Evolutionary conservation across 2,329 filamentous ascomycete species (phyloP), one percentile per base, ranked within the genome.

Genomic region (Ophiocordyceps sinensis): DNA sequence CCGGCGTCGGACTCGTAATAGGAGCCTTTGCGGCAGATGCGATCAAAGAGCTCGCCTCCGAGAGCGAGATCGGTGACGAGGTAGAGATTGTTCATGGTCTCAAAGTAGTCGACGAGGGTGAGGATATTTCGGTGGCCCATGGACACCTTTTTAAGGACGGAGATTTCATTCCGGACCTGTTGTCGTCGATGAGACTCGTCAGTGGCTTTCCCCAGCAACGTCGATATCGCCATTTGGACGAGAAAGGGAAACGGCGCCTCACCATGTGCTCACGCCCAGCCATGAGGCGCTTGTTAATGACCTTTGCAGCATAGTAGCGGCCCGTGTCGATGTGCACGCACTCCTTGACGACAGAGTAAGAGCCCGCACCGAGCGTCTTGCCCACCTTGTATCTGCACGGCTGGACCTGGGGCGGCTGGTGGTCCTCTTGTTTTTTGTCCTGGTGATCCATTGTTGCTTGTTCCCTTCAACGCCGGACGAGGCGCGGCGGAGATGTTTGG

Each of bases 81-180:
- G 61, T 98, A 98, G 49, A 98, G 75, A 64, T 98, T 98, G 67
- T 98, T 96, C 85, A 95, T 94, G 7, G 91, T 98, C 68, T 98
- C 91, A 58, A 98, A 98, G 65, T 96, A 98, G 67, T 98, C 91
- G 53, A 96, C 91, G 44, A 98, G 73, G 1, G 91, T 98, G 46
- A 98, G 68, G 59, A 98, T 96, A 59, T 98, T 98, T 62, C 91
- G 85, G 65, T 98, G 89, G 42, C 91, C 91, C 85, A 98, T 94
- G 1, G 89, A 96, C n/a, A 98, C 89, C 56, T 82, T 82, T 64
- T 96, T 96, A 50, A 98, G 73, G 23, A 98, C 87, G 7, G 91
- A 89, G 53, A 98, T 98, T 66, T 98, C 91, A 60, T 98, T 98
- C 47, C 91, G 83, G 44, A 94, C 85, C 86, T 94, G 36, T n/a